Percentiles rank a stretch among this genome's conserved stretches.
Evolutionary conservation across 2,329 filamentous ascomycete genomes (phyloP).

Genomic region (Colletotrichum horii): DNA sequence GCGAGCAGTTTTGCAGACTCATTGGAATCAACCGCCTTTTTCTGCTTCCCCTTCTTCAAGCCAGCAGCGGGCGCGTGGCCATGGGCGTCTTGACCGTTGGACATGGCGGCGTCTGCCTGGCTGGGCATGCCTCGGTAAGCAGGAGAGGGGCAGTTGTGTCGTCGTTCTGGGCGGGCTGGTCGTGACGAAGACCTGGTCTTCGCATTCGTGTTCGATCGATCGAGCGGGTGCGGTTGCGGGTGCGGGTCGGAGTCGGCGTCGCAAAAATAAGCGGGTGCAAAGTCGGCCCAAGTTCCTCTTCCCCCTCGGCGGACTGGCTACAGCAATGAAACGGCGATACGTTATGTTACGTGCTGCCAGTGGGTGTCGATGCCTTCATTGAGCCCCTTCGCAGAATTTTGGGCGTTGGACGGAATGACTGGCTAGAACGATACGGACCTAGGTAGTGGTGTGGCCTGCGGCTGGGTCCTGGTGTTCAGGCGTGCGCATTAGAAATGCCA

Average conservation of each 20-base stretch:
- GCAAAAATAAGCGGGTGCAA: conserved; percentile 13
- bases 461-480: conserved; percentile 7
- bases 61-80: conserved; percentile 45
- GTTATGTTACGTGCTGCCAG: neutral
- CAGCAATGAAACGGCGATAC: neutral
- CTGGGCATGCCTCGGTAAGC: conserved; percentile 37
- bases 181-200: conserved; percentile 10
- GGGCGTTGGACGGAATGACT: neutral
- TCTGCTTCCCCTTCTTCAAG: conserved; percentile 81
- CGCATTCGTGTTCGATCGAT: conserved; percentile 22
- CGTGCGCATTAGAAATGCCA: conserved; percentile 24
- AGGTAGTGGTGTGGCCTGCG: conserved; percentile 5
- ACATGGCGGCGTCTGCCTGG: conserved; percentile 45
- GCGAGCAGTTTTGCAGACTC: conserved; percentile 92
- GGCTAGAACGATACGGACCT: neutral
- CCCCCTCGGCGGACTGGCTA: neutral
- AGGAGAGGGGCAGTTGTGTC: neutral
- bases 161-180: neutral
- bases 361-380: conserved; percentile 1
- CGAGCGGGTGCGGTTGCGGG: neutral
- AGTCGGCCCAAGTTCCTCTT: neutral
- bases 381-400: conserved; percentile 10
- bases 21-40: conserved; percentile 82
- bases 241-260: conserved; percentile 1
- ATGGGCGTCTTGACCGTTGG: conserved; percentile 47